phyloP scores from a whole-genome alignment of 2,329 filamentous ascomycete genomes.

The Aspergillus sp. region DNA sequence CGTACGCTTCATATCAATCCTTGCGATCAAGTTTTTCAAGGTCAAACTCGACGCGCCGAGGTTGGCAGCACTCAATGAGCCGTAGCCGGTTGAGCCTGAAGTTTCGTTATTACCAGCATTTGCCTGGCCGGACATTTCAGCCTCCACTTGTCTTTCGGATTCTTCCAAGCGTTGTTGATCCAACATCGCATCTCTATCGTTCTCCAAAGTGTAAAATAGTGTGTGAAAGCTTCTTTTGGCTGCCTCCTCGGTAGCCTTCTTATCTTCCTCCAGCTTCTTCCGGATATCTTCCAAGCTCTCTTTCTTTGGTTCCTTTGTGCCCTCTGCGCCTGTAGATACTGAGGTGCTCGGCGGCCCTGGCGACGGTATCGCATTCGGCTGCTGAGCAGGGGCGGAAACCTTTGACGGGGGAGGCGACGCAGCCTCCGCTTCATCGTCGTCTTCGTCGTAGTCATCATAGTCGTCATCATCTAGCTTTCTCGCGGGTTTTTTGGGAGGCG shows the following conservation, averaged over 20 bases:
- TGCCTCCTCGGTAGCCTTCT: slow-evolving; percentile 84
- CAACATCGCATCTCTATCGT: slow-evolving; percentile 92
- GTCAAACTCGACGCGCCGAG: slow-evolving; percentile 94
- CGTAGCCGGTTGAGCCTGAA: slow-evolving; percentile 66
- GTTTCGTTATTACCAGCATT: slow-evolving; percentile 57
- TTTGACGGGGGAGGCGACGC: slow-evolving; percentile 55
- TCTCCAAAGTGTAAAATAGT: slow-evolving; percentile 91
- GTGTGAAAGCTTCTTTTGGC: slow-evolving; percentile 90
- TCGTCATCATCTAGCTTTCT: slow-evolving; percentile 78
- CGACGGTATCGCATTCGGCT: slow-evolving; percentile 62
- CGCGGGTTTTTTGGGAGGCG: slow-evolving; percentile 56
- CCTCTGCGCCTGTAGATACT: slow-evolving; percentile 62
- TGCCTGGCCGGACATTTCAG: slow-evolving; percentile 75
- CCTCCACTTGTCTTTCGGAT: slow-evolving; percentile 92
- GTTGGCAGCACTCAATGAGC: slow-evolving; percentile 89
- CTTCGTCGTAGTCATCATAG: slow-evolving; percentile 67
- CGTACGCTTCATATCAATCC: slow-evolving; percentile 89
- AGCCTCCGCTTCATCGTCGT: slow-evolving; percentile 53
- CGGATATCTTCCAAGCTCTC: slow-evolving; percentile 82
- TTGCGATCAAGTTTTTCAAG: slow-evolving; percentile 92
- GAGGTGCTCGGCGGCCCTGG: slow-evolving; percentile 68
- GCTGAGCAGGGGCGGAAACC: slow-evolving; percentile 53
- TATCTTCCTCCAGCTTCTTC: slow-evolving; percentile 88
- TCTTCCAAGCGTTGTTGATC: slow-evolving; percentile 97
- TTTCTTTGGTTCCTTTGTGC: slow-evolving; percentile 55